Base-by-base conservation (phyloP, 805 yeast genomes). In the Zygosaccharomyces pseudorouxii region DNA sequence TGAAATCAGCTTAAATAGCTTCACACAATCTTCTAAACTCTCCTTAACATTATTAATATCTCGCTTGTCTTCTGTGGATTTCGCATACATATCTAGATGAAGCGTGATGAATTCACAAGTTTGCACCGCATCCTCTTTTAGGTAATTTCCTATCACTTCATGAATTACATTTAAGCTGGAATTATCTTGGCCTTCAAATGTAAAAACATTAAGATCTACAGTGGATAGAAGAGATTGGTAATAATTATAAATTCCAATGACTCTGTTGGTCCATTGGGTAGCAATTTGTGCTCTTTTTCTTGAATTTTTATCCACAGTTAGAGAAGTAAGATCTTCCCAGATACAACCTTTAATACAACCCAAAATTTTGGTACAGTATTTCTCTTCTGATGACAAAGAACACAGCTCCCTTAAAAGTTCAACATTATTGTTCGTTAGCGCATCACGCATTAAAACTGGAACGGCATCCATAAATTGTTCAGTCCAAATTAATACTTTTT, bases 1-100 rank as follows among this genome's bases (percentile, higher is more conserved):
- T 50, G 79, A 75, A 40, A 89, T 73, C 59, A 79, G 82, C 48
- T 83, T 71, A 58, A 89, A 81, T 28, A 90, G 75, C 19, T 74
- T 67, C 10, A 86, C 74, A 0, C 89, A 78, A 23, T 76, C 75
- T 38, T 72, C 72, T 47, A 89, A 67, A 8, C 78, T 64, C 7
- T 56, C 71, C 55, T 70, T 74, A 2, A 53, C 44, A 5, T 37
- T 47, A 19, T 46, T 45, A 6, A 57, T 40, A 74, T 48, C 72
- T 56, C 58, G 75, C 74, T 52, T 74, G 69, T 51, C 77, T 70
- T 23, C 74, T 44, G 73, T 71, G n/a, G 76, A 65, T 33, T 75
- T 76, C 55, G 80, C 71, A 41, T 71, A 69, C n/a, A 76, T 77
- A 60, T 84, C 89, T 44, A 83, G 70, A 56, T 69, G 83, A 12